Evolutionary conservation across 441 rosid genomes (phyloP).

Genomic region (Croton laevigatus): DNA sequence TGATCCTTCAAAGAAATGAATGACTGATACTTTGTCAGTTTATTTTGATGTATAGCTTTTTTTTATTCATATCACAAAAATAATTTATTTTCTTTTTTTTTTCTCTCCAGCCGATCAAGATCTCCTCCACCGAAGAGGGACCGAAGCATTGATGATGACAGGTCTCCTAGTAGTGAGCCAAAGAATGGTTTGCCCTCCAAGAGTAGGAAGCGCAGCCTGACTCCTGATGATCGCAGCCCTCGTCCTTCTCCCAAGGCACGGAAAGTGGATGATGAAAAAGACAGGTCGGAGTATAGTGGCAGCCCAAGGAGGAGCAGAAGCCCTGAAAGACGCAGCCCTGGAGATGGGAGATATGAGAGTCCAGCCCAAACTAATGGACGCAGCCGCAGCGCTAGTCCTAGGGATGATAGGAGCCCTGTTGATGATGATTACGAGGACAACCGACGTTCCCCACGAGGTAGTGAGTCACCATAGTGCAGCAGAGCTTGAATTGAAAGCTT

Average conservation of each 20-base stretch:
- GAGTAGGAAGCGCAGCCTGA: slow-evolving; percentile 47
- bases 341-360: slow-evolving; percentile 34
- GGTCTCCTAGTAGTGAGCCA: slow-evolving; percentile 49
- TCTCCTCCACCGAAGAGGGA: slow-evolving; percentile 65
- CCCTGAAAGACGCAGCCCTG: slow-evolving; percentile 38
- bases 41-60: background rate
- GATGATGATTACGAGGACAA: slow-evolving; percentile 45
- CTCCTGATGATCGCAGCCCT: slow-evolving; percentile 49
- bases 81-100: background rate
- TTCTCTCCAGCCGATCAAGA: slow-evolving; percentile 52
- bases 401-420: slow-evolving; percentile 52
- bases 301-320: slow-evolving; percentile 44
- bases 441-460: slow-evolving; percentile 46
- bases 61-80: background rate
- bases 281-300: slow-evolving; percentile 26
- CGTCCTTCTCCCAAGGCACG: slow-evolving; percentile 27
- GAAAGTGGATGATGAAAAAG: slow-evolving; percentile 25
- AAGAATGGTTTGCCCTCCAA: slow-evolving; percentile 36
- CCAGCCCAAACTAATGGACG: slow-evolving; percentile 42
- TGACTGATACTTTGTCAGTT: background rate
- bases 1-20: background rate
- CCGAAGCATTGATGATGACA: slow-evolving; percentile 41
- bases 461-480: slow-evolving; percentile 42
- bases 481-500: background rate
- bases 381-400: slow-evolving; percentile 36